These are phyloP conservation scores for Talaromyces sp. DNA, from an alignment of 2,329 filamentous ascomycete genomes.

Conservation along the genomic window DNA sequence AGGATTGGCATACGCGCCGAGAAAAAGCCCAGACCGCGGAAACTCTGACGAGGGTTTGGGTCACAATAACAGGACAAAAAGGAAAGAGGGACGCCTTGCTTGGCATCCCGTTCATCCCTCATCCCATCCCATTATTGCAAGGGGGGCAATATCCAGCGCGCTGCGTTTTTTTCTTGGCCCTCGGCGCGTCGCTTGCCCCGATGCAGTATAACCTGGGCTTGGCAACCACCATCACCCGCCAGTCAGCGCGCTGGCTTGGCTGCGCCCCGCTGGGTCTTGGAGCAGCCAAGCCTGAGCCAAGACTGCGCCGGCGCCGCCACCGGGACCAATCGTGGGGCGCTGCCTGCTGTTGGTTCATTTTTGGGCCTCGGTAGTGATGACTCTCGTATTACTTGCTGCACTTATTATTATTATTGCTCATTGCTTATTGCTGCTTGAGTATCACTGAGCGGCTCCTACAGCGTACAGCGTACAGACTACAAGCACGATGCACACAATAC, in stretches of 20 bases:
- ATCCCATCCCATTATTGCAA: neutral
- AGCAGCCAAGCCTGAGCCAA: conserved; percentile 8
- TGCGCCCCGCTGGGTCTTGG: neutral
- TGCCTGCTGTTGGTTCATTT: neutral
- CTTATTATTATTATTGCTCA: too few species aligned
- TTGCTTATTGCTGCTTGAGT: too few species aligned
- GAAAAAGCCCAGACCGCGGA: conserved; percentile 32
- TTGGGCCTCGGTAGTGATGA: too few species aligned
- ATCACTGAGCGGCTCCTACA: too few species aligned
- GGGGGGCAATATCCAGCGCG: neutral
- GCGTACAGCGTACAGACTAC: too few species aligned
- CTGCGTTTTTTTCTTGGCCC: neutral
- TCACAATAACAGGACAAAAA: conserved; percentile 20
- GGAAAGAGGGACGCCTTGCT: conserved; percentile 22
- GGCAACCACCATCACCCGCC: neutral
- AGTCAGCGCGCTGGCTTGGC: neutral
- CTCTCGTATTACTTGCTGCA: neutral
- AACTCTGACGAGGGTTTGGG: conserved; percentile 17
- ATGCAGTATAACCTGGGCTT: neutral
- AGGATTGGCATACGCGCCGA: conserved; percentile 21
- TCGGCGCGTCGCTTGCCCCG: neutral
- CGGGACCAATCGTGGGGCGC: conserved; percentile 4
- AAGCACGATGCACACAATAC: neutral
- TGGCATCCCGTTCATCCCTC: too few species aligned
- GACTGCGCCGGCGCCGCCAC: neutral